Evolutionary conservation across 148 eudicot species (phyloP), one percentile per base, ranked within the genome.

Genomic region (Oxyria digyna): DNA sequence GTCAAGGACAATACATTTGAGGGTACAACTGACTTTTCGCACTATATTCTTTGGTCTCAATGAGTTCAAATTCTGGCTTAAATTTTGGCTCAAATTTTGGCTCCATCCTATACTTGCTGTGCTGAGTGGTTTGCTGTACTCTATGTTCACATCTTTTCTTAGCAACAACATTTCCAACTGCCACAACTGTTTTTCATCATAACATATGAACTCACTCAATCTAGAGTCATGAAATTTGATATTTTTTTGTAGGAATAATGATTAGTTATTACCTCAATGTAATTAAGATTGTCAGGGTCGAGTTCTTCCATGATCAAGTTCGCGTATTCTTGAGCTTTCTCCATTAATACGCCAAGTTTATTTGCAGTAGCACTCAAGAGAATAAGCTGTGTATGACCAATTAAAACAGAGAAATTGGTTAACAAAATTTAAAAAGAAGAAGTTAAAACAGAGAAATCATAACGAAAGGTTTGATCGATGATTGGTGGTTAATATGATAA

Each of bases 361-460:
- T 94, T 94, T 38, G 97, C 96, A 0, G 99, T 88, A 49, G 99
- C 99, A 76, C 99, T 94, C 29, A 94, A 82, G 85, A 91, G 79
- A 55, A 94, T 82, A 42, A 94, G 93, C 99, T 94, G 87, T 77
- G 83, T 20, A 62, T 59, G 37, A 29, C 65, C 15, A 52, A 52
- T 31, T 15, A 13, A 59, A 59, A 59, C 65, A 57, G 62, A 52
- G n/a, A 0, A 27, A 54, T 26, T 54, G 32, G 26, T 54, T n/a
- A n/a, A n/a, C n/a, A n/a, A n/a, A n/a, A n/a, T n/a, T n/a, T n/a
- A n/a, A n/a, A n/a, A n/a, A n/a, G n/a, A n/a, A n/a, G n/a, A n/a
- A n/a, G n/a, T 31, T 15, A 13, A 59, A 59, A 59, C 65, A 57
- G 62, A 52, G n/a, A 0, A 35, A 35, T 35, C 38, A 35, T 35